Base-by-base conservation (phyloP, 441 rosid species). In the Jatropha multifida region DNA sequence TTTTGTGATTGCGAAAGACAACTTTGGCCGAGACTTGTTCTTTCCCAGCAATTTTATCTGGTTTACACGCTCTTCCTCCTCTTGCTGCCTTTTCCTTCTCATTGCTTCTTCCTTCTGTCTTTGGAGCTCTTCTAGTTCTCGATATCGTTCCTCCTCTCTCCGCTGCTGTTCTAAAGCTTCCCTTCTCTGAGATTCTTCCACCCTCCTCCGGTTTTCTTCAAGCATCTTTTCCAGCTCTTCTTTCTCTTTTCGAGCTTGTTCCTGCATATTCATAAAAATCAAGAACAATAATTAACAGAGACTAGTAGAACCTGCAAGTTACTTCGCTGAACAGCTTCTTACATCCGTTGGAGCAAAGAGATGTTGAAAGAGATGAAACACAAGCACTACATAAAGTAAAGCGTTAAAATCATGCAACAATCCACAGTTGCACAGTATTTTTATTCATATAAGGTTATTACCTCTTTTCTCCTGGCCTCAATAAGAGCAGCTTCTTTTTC, bases 21-120 rank as follows among this genome's bases (percentile, higher is more conserved):
- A 81, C 83, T 96, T 96, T 0, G 98, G 97, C 38, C 97, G 84
- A 52, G 96, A 83, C 74, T 94, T 96, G 89, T 96, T 94, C 90
- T 96, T 96, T 37, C 97, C 98, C 85, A 94, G 77, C 73, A 94
- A 82, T 80, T 91, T 94, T 90, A 94, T 88, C 89, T 91, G 98
- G 61, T 96, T 91, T 15, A 63, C 52, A 7, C 98, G 93, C 63
- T 94, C 98, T 83, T 92, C 97, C 65, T 94, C 99, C 90, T 96
- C 96, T 82, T 92, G 89, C 11, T 88, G 94, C 79, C 91, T 92
- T 89, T 89, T 94, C 84, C 91, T 85, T 74, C 89, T 80, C 90
- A 87, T 78, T 1, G 90, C 96, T 77, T 90, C 99, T 84, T 90
- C 99, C 67, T 86, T 96, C 72, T 84, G 92, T 71, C 94, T 80